Base-by-base conservation (phyloP, 495 filamentous ascomycete species). In the Penicillium coffeae region DNA sequence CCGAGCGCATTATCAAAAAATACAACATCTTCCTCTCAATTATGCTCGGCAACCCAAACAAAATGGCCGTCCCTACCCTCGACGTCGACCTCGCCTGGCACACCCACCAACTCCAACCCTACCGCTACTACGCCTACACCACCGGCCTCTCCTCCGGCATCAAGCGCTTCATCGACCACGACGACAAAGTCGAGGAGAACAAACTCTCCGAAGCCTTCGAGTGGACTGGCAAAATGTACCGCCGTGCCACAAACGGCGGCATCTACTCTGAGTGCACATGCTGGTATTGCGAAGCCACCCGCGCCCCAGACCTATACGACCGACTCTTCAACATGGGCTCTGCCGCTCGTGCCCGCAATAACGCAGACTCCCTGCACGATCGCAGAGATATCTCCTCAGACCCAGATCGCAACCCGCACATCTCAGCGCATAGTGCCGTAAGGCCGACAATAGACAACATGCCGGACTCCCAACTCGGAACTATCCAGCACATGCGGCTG, bases 241-340 rank as follows among this genome's bases (percentile, higher is more conserved):
- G 86, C 58, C 77, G 81, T 32, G 54, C 42, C 38, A 69, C 64
- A 9, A 81, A 74, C 55, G 67, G 71, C 3, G 78, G 82, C 40
- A 74, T 86, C 27, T 94, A 92, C 66, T 84, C 78, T 32, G 84
- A 87, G 60, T 94, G 89, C 54, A 87, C 85, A 1, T 95, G 89
- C 65, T 94, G 89, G 88, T 90, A 89, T 59, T 95, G 89, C 67
- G 88, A 92, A 72, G 80, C 84, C 16, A 80, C 87, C 50, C 83
- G 89, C 10, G 78, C 80, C 30, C 51, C 67, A n/a, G 62, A 68
- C 35, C 64, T 78, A 8, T 80, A 86, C 62, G 51, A 52, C 38
- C 79, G 75, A 35, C 30, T 72, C 27, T 52, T 66, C 51, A 54
- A 48, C 21, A 49, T 56, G 33, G 56, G 49, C 12, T 58, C 56